phyloP scores from a whole-genome alignment of 345 rosid genomes.

The Viola odorata region DNA sequence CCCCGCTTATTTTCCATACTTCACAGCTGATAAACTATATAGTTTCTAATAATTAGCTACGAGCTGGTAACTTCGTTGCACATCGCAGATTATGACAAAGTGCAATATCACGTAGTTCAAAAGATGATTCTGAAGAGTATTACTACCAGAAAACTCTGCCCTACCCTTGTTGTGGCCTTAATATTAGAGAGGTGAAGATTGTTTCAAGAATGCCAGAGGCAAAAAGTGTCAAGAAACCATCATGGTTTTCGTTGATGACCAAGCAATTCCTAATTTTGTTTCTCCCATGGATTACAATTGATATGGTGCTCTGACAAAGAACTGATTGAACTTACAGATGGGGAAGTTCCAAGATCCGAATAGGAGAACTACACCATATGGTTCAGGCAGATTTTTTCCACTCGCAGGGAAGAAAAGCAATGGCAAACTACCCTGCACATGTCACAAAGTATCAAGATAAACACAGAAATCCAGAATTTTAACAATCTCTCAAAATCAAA shows the following conservation, averaged over 20 bases:
- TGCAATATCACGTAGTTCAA: too few species aligned
- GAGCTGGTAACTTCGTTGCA: too few species aligned
- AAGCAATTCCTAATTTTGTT: neutral
- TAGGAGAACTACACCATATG: conserved; percentile 74
- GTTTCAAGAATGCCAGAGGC: too few species aligned
- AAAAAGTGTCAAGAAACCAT: too few species aligned
- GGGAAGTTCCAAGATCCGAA: conserved; percentile 87
- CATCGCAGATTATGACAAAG: too few species aligned
- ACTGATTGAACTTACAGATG: conserved; percentile 43
- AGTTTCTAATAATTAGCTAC: too few species aligned
- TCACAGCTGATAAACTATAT: neutral
- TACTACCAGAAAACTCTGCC: too few species aligned
- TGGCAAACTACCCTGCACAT: conserved; percentile 43
- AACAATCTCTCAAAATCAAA: neutral
- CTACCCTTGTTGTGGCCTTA: too few species aligned
- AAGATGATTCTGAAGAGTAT: too few species aligned
- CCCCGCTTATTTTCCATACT: too few species aligned
- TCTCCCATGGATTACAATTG: neutral
- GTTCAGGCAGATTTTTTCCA: conserved; percentile 60
- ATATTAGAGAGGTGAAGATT: too few species aligned
- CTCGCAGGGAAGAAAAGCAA: conserved; percentile 56
- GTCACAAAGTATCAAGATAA: neutral
- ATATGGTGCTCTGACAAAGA: neutral
- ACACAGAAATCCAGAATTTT: neutral
- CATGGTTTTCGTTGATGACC: too few species aligned